A percentile compares a stretch with the other conserved stretches of the same genome.
These are phyloP conservation scores for Bipolaris zeicola DNA, from an alignment of 2,329 filamentous ascomycete species.

Conservation along the genomic window DNA sequence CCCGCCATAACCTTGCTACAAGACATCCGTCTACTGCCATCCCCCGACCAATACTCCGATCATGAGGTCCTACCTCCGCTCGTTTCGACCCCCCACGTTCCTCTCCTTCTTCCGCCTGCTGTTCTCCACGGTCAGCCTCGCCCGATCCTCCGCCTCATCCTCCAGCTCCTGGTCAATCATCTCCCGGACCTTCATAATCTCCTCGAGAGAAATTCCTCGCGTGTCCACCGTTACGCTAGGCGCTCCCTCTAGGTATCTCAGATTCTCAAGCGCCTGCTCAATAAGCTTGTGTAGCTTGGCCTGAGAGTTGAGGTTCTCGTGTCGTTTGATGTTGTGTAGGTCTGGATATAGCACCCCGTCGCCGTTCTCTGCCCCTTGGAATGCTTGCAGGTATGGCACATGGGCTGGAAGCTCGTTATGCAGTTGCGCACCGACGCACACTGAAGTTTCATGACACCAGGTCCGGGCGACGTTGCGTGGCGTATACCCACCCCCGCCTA, in stretches of 20 bases:
- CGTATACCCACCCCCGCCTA: constrained; percentile 95
- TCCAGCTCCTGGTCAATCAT: constrained; percentile 71
- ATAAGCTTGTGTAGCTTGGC: constrained; percentile 79
- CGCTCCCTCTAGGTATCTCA: constrained; percentile 81
- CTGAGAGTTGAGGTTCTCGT: constrained; percentile 78
- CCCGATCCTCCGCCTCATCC: constrained; percentile 66
- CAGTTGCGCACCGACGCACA: constrained; percentile 79
- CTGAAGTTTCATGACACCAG: constrained; percentile 95
- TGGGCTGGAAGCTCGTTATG: constrained; percentile 75
- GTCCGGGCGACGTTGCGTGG: constrained; percentile 94
- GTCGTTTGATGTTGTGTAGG: constrained; percentile 73
- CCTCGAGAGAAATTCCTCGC: constrained; percentile 76
- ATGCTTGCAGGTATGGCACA: constrained; percentile 85
- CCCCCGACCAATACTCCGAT: background rate
- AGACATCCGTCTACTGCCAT: background rate
- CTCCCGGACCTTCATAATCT: constrained; percentile 60
- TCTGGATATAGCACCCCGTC: constrained; percentile 78
- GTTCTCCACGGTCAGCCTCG: constrained; percentile 62
- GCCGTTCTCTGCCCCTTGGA: constrained; percentile 75
- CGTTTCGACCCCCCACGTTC: constrained; percentile 53
- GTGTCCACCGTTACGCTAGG: constrained; percentile 79
- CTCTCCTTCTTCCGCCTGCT: constrained; percentile 51
- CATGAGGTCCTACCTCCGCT: constrained; percentile 36
- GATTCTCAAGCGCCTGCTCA: constrained; percentile 78
- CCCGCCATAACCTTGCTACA: background rate